Conservation (phyloP, 2,329 filamentous ascomycete genomes). For the Fusarium robinianum region DNA sequence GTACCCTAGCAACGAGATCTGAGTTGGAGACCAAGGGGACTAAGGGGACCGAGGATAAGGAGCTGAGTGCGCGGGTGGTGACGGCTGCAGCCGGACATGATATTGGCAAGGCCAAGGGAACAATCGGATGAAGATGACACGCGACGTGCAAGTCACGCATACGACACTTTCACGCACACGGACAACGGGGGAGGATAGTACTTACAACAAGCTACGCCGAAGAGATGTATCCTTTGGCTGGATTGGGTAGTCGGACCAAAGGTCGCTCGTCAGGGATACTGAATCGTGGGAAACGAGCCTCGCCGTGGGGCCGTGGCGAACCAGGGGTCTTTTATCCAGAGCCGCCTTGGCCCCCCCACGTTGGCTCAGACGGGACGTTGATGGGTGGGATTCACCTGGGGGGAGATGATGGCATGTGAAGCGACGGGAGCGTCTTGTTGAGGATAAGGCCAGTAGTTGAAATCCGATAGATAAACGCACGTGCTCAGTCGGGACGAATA, state of each 20-base stretch:
- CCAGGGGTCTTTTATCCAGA: conserved; percentile 27
- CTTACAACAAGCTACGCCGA: too few relatives aligned
- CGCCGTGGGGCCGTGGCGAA: conserved; percentile 19
- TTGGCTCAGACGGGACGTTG: conserved; percentile 33
- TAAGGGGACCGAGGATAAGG: conserved; percentile 1
- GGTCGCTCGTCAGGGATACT: conserved; percentile 18
- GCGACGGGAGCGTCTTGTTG: conserved; percentile 11
- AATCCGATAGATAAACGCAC: conserved; percentile 26
- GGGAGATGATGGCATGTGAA: conserved; percentile 14
- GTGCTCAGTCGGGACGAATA: conserved; percentile 29
- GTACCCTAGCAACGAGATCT: conserved; percentile 74
- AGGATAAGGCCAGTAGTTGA: conserved; percentile 9
- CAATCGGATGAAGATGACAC: too few relatives aligned
- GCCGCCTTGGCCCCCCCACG: conserved; percentile 32
- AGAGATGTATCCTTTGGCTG: too few relatives aligned
- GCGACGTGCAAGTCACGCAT: too few relatives aligned
- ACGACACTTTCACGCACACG: too few relatives aligned
- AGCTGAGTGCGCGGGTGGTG: too few relatives aligned
- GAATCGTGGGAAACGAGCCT: conserved; percentile 27
- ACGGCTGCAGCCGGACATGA: too few relatives aligned
- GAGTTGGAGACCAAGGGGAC: conserved; percentile 22
- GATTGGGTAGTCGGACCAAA: conserved; percentile 8
- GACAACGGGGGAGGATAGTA: too few relatives aligned
- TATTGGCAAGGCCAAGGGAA: too few relatives aligned
- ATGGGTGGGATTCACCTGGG: conserved; percentile 34